Evolutionary conservation across 2,329 filamentous ascomycete genomes (phyloP).

Genomic region (Hypoxylon sp.): DNA sequence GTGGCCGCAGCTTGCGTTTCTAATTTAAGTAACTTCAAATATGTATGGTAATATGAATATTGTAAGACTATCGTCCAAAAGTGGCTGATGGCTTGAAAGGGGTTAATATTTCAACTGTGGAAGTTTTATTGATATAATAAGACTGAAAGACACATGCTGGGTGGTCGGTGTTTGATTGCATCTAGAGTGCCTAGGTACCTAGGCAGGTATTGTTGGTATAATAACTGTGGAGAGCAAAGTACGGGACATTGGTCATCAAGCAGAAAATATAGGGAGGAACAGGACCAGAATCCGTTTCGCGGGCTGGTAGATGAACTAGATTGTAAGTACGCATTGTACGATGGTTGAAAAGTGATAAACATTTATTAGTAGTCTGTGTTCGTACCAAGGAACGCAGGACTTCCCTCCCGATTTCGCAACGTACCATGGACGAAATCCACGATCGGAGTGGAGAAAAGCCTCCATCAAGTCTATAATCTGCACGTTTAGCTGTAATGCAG

Average conservation of each 20-base stretch:
- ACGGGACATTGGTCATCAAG: neutral
- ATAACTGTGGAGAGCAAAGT: neutral
- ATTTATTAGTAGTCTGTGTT: neutral
- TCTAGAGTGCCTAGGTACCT: too few relatives aligned
- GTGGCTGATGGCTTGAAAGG: too few relatives aligned
- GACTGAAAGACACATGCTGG: too few relatives aligned
- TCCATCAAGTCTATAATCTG: slow-evolving; percentile 20
- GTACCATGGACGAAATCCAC: neutral
- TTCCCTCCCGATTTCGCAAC: slow-evolving; percentile 30
- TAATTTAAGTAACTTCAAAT: neutral
- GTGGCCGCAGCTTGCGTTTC: neutral
- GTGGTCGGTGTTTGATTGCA: too few relatives aligned
- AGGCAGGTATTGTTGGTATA: neutral
- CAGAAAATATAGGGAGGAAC: neutral
- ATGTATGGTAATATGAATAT: too few relatives aligned
- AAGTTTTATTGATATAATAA: too few relatives aligned
- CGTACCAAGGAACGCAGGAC: neutral
- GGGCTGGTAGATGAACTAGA: neutral
- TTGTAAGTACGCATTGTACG: slow-evolving; percentile 6
- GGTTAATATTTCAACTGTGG: too few relatives aligned
- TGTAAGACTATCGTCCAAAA: too few relatives aligned
- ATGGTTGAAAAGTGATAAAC: slow-evolving; percentile 9
- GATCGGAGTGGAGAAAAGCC: slow-evolving; percentile 31
- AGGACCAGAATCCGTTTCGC: neutral
- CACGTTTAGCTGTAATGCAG: slow-evolving; percentile 16